Conservation (phyloP, 2,329 filamentous ascomycete genomes). For the Claviceps pazoutovae region DNA sequence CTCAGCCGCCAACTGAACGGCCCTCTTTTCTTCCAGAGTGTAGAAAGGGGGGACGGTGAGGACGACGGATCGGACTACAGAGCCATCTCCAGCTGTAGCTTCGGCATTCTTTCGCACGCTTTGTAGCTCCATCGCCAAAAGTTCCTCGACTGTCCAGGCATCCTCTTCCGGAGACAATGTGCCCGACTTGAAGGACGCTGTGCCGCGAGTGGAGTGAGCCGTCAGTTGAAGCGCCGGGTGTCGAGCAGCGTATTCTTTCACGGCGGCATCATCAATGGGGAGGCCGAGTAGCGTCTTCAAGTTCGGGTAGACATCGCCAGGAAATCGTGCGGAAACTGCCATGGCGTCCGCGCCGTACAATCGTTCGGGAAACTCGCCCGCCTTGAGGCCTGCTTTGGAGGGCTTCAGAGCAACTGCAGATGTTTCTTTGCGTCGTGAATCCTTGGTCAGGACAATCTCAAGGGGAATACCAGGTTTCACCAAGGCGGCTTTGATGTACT, state of each 20-base stretch:
- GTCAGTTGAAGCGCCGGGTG: conserved; percentile 68
- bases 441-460: conserved; percentile 94
- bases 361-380: conserved; percentile 67
- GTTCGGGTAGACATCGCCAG: conserved; percentile 88
- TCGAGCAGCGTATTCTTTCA: conserved; percentile 56
- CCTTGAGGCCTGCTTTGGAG: conserved; percentile 46
- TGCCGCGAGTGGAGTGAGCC: conserved; percentile 44
- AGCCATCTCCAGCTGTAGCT: conserved; percentile 60
- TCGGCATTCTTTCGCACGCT: conserved; percentile 85
- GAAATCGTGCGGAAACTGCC: conserved; percentile 74
- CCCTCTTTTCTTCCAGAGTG: conserved; percentile 77
- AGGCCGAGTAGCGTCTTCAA: conserved; percentile 83
- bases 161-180: conserved; percentile 48
- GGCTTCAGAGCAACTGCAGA: conserved; percentile 92
- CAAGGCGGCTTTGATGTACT: conserved; percentile 90
- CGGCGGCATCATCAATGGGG: conserved; percentile 41
- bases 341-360: conserved; percentile 86
- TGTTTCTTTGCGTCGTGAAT: conserved; percentile 89
- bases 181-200: conserved; percentile 70
- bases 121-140: conserved; percentile 91
- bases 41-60: conserved; percentile 86
- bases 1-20: conserved; percentile 70
- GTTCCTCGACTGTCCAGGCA: conserved; percentile 71
- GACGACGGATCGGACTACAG: conserved; percentile 64
- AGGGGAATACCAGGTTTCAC: conserved; percentile 95